Conservation (phyloP, 345 rosid genomes). For the Balakata baccata region DNA sequence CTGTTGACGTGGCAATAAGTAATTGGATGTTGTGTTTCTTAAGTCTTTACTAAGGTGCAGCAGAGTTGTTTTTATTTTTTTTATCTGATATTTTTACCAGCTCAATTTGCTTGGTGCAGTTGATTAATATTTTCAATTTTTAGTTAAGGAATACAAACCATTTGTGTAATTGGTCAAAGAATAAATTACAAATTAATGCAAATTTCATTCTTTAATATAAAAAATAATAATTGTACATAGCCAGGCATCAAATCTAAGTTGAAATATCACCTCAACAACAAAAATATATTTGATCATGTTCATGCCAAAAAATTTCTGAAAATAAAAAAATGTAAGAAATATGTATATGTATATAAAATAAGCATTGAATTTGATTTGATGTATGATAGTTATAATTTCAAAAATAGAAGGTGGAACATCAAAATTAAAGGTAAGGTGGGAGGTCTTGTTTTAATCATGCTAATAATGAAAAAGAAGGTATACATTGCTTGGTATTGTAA, state of each 20-base stretch:
- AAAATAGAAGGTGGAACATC: conserved; percentile 6
- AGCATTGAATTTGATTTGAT: background rate
- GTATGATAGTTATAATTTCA: background rate
- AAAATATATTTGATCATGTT: background rate
- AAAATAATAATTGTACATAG: background rate
- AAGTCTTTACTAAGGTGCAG: background rate
- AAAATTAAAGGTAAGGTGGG: conserved; percentile 10
- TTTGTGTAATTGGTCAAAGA: too few relatives aligned
- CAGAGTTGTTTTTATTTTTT: background rate
- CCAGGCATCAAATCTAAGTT: conserved; percentile 6
- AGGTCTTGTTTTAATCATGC: background rate
- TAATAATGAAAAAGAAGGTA: background rate
- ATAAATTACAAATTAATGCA: background rate
- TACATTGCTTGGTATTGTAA: background rate
- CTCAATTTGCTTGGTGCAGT: background rate
- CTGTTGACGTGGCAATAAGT: background rate
- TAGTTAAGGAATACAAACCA: too few relatives aligned
- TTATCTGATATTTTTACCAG: background rate
- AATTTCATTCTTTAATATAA: background rate
- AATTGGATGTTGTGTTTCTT: background rate
- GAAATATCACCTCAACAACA: conserved; percentile 4
- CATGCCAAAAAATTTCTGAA: too few relatives aligned
- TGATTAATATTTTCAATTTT: too few relatives aligned
- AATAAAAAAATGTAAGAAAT: too few relatives aligned
- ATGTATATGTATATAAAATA: background rate